phyloP scores from a whole-genome alignment of 768 basidiomycete species.

The Cystofilobasidium capitatum region DNA sequence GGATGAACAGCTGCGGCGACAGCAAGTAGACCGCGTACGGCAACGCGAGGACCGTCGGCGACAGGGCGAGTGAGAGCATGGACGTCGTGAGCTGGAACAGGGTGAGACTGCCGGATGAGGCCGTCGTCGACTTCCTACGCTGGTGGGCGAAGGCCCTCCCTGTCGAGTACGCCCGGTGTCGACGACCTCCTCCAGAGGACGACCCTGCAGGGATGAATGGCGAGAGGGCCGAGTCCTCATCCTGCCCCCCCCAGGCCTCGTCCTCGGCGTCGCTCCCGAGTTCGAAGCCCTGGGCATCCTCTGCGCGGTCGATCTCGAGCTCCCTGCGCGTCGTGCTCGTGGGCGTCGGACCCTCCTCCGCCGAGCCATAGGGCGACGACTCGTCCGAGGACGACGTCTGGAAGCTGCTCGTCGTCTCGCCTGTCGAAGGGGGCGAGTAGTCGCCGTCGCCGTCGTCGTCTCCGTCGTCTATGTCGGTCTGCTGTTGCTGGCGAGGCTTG shows the following conservation, averaged over 20 bases:
- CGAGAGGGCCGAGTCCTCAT: neutral
- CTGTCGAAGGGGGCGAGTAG: neutral
- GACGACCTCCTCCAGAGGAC: no score
- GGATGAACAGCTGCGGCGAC: constrained; percentile 14
- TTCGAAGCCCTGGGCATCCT: constrained; percentile 1
- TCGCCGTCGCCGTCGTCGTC: neutral
- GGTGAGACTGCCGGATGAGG: constrained; percentile 12
- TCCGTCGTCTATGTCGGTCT: neutral
- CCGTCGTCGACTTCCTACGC: neutral
- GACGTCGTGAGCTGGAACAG: constrained; percentile 12
- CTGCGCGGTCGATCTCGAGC: constrained; percentile 3
- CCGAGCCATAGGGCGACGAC: neutral
- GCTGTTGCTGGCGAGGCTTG: neutral
- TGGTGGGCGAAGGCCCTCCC: neutral
- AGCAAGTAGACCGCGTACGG: constrained; percentile 21
- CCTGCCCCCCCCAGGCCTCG: constrained; percentile 2
- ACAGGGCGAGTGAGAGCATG: constrained; percentile 16
- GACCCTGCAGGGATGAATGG: neutral
- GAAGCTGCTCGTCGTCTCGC: constrained; percentile 7
- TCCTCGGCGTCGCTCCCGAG: constrained; percentile 5
- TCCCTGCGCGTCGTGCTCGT: neutral
- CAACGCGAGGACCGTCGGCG: constrained; percentile 18
- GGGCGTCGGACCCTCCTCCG: neutral
- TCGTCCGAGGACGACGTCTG: neutral
- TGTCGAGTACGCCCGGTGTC: neutral